A percentile compares a stretch with the other conserved stretches of the same genome.
phyloP scores from a whole-genome alignment of 208 protist genomes.

The Novymonas esmeraldas region DNA sequence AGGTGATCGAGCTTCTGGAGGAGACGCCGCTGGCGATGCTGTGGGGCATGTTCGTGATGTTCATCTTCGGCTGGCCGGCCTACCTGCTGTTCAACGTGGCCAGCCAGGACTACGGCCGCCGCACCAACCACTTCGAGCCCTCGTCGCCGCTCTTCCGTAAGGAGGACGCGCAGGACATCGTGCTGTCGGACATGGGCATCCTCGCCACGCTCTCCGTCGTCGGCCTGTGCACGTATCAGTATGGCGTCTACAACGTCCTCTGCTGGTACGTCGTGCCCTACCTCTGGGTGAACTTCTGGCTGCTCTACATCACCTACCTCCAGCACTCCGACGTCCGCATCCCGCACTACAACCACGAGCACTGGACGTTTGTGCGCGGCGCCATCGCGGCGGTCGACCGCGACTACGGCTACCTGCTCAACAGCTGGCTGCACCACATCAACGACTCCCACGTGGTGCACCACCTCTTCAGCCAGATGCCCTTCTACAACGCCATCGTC shows the following conservation, averaged over 20 bases:
- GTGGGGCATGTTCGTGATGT: conserved; percentile 56
- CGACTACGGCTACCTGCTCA: conserved; percentile 83
- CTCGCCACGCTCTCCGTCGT: conserved; percentile 55
- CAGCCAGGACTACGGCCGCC: conserved; percentile 72
- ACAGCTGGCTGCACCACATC: conserved; percentile 93
- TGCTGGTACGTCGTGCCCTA: conserved; percentile 87
- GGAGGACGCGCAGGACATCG: conserved; percentile 67
- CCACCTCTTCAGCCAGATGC: conserved; percentile 95
- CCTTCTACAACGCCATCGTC: conserved; percentile 92
- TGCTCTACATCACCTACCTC: conserved; percentile 93
- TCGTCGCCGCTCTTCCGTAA: conserved; percentile 80
- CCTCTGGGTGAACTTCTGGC: conserved; percentile 92
- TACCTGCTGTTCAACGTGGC: conserved; percentile 88
- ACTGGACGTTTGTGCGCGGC: conserved; percentile 95
- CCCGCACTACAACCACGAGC: conserved; percentile 88
- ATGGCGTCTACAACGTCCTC: conserved; percentile 57
- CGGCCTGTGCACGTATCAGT: conserved; percentile 38
- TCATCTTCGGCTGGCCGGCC: conserved; percentile 89
- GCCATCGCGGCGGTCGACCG: conserved; percentile 93
- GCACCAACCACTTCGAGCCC: conserved; percentile 86
- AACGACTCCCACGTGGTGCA: conserved; percentile 94
- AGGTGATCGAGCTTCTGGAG: conserved; percentile 69
- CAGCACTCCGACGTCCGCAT: conserved; percentile 94
- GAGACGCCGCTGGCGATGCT: conserved; percentile 71
- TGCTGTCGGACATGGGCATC: conserved; percentile 78